Evolutionary conservation across 805 yeast genomes (phyloP).

Genomic region (Starmerella bacillaris): DNA sequence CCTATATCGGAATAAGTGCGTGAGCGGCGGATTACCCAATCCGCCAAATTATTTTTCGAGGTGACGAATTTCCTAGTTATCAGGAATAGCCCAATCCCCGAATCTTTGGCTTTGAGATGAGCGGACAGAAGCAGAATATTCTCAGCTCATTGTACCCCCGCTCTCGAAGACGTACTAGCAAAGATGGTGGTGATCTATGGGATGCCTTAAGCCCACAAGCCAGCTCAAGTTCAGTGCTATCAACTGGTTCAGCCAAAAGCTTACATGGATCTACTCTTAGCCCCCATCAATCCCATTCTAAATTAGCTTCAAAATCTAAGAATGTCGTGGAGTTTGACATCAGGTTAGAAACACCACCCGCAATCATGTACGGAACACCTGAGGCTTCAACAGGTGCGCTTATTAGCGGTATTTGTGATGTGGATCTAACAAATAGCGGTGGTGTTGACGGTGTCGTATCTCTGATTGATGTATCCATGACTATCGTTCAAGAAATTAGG

Average conservation of each 20-base stretch:
- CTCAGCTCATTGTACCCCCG: constrained; percentile 10
- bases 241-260: not conserved
- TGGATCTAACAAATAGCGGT: constrained; percentile 32
- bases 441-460: constrained; percentile 35
- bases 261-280: constrained; percentile 1
- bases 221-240: constrained; percentile 1
- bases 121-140: constrained; percentile 2
- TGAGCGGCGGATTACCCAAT: no score
- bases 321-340: constrained; percentile 11
- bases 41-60: no score
- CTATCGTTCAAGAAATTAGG: constrained; percentile 48
- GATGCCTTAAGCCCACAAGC: constrained; percentile 6
- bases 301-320: constrained; percentile 1
- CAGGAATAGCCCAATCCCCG: no score
- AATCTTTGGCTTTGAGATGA: constrained; percentile 1
- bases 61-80: no score
- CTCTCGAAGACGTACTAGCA: constrained; percentile 2
- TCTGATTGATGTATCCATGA: constrained; percentile 14
- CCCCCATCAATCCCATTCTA: constrained; percentile 1
- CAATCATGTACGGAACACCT: constrained; percentile 65
- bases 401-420: constrained; percentile 55
- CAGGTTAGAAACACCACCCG: constrained; percentile 71
- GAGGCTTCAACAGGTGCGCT: constrained; percentile 70
- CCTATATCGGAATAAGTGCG: no score
- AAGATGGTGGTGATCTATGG: not conserved